Percentiles rank a stretch among this genome's conserved stretches.
phyloP scores from a whole-genome alignment of 495 filamentous ascomycete genomes.

The Hapsidospora chrysogenum region DNA sequence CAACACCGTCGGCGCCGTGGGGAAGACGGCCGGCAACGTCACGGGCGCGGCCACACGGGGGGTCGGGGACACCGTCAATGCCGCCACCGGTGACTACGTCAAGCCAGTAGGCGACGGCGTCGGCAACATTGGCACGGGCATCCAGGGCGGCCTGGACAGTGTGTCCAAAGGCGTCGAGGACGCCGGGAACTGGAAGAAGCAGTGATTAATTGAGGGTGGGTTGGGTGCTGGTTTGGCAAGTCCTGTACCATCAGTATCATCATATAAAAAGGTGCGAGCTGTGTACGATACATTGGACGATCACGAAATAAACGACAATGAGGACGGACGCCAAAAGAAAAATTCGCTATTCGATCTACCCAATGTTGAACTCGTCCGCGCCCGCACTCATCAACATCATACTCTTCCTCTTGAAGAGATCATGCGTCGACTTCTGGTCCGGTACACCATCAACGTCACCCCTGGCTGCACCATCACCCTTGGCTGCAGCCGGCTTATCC shows the following conservation, averaged over 20 bases:
- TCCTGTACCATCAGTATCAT: too few species aligned
- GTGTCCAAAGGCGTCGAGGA: constrained; percentile 50
- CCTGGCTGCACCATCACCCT: constrained; percentile 5
- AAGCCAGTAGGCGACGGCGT: constrained; percentile 50
- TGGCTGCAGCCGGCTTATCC: constrained; percentile 1
- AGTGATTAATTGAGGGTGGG: neutral
- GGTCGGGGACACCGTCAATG: constrained; percentile 22
- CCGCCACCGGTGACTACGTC: constrained; percentile 42
- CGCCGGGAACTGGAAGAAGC: constrained; percentile 48
- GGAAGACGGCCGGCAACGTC: constrained; percentile 52
- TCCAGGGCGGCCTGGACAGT: constrained; percentile 38
- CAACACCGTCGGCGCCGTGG: constrained; percentile 34
- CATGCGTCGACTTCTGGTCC: constrained; percentile 11
- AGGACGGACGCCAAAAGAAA: too few species aligned
- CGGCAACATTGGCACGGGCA: constrained; percentile 37
- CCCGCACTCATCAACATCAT: constrained; percentile 48
- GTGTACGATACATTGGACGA: too few species aligned
- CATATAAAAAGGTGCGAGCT: too few species aligned
- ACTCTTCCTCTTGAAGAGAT: constrained; percentile 54
- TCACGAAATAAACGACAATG: too few species aligned
- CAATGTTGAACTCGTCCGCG: constrained; percentile 79
- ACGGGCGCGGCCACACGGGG: constrained; percentile 46
- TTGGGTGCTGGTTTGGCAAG: too few species aligned
- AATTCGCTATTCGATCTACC: constrained; percentile 28
- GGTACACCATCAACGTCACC: constrained; percentile 15